A percentile compares a stretch with the other conserved stretches of the same genome.
These are phyloP conservation scores for Geosmithia flava DNA, from an alignment of 2,329 filamentous ascomycete genomes.

Conservation along the genomic window DNA sequence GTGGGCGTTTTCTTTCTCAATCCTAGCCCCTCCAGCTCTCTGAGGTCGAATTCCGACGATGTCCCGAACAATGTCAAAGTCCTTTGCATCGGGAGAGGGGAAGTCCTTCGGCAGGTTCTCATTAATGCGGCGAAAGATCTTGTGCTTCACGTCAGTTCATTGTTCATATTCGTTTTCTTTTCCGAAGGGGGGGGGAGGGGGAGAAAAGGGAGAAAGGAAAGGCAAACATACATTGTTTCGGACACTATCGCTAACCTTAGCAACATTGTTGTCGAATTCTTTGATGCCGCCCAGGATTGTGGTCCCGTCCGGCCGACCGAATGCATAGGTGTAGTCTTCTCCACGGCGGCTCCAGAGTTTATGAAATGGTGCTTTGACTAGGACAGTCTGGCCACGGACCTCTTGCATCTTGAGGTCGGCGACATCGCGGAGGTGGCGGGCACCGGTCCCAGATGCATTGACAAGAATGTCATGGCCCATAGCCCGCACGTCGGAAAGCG, in stretches of 20 bases:
- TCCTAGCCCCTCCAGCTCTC: not conserved
- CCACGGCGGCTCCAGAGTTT: slow-evolving; percentile 5
- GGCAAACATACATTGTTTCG: not conserved
- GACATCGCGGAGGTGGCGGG: slow-evolving; percentile 4
- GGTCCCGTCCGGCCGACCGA: slow-evolving; percentile 7
- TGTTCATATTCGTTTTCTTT: not conserved
- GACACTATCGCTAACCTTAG: slow-evolving; percentile 2
- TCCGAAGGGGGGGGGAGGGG: too few relatives aligned
- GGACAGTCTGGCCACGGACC: slow-evolving; percentile 6
- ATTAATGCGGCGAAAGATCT: slow-evolving; percentile 4
- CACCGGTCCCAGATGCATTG: slow-evolving; percentile 4
- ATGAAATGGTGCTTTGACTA: slow-evolving; percentile 3
- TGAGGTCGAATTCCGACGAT: slow-evolving; percentile 1
- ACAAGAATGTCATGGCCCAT: slow-evolving; percentile 7
- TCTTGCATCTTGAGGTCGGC: slow-evolving; percentile 1
- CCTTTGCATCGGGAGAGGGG: not conserved
- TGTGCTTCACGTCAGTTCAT: not conserved
- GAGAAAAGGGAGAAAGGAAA: too few relatives aligned
- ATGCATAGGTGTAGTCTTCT: slow-evolving; percentile 6
- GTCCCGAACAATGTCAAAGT: not conserved
- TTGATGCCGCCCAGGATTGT: slow-evolving; percentile 7
- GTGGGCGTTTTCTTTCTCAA: not conserved
- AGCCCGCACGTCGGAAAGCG: slow-evolving; percentile 3
- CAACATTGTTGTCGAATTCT: slow-evolving; percentile 2
- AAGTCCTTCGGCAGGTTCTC: slow-evolving; percentile 3